These are phyloP conservation scores for Pythium myriotylum DNA, from an alignment of 352 stramenopile species.

Conservation along the genomic window DNA sequence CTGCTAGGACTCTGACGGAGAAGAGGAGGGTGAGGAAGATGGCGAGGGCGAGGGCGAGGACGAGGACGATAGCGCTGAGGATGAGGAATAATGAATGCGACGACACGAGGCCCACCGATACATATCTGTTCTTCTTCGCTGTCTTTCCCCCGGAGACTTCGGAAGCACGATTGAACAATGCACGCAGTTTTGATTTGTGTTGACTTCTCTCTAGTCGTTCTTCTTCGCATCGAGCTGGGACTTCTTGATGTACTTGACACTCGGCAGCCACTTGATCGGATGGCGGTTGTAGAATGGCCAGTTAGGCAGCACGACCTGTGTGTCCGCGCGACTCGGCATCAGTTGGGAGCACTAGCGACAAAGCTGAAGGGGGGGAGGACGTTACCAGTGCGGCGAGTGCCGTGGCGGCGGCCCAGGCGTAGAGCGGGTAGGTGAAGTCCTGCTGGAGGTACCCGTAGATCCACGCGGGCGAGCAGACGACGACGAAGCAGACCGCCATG, in stretches of 20 bases:
- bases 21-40: conserved; percentile 4
- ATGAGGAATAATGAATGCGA: conserved; percentile 29
- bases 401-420: conserved; percentile 69
- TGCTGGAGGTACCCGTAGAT: conserved; percentile 84
- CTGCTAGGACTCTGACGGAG: conserved; percentile 40
- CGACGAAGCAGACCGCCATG: conserved; percentile 63
- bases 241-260: conserved; percentile 77
- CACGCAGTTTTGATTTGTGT: conserved; percentile 25
- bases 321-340: neutral
- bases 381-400: conserved; percentile 60
- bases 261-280: conserved; percentile 80
- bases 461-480: conserved; percentile 82
- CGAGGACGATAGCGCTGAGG: conserved; percentile 35
- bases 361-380: too few relatives aligned
- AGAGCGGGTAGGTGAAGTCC: conserved; percentile 80
- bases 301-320: conserved; percentile 73
- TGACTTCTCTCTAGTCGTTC: conserved; percentile 23
- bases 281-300: conserved; percentile 87
- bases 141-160: conserved; percentile 3
- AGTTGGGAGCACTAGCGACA: neutral
- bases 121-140: too few relatives aligned
- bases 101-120: neutral
- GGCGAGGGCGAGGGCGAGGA: conserved; percentile 42
- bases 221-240: conserved; percentile 27
- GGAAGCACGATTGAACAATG: neutral